These are phyloP conservation scores for Gaertneriomyces semiglobifer DNA, from an alignment of 192 early-diverging fungal species.

Conservation along the genomic window DNA sequence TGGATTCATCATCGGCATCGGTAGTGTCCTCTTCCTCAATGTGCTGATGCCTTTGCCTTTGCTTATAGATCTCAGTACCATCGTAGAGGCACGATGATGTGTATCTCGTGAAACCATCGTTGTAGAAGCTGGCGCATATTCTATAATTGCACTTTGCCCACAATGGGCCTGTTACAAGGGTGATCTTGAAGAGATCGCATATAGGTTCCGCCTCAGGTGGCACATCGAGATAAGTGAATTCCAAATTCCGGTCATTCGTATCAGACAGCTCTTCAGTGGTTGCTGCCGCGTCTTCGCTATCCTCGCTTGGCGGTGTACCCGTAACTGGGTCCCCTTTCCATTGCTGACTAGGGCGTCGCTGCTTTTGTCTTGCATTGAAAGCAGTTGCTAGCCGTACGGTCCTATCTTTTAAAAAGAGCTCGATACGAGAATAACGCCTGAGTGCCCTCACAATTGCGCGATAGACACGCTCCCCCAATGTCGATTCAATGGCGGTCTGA, in stretches of 20 bases:
- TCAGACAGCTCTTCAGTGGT: not conserved
- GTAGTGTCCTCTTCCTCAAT: conserved; percentile 15
- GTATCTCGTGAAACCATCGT: too few relatives aligned
- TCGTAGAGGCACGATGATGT: not conserved
- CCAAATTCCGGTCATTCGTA: not conserved
- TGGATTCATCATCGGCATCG: conserved; percentile 22
- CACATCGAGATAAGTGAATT: not conserved
- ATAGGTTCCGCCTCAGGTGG: conserved; percentile 10
- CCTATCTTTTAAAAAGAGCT: not conserved
- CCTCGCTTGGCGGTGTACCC: not conserved
- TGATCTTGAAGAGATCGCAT: conserved; percentile 9
- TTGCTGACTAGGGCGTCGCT: not conserved
- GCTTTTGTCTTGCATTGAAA: not conserved
- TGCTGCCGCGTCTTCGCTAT: not conserved
- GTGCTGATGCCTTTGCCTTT: not conserved
- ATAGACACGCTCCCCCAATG: conserved; percentile 19
- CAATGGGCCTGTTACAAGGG: too few relatives aligned
- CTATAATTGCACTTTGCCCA: too few relatives aligned
- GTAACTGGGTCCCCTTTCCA: not conserved
- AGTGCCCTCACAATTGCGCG: conserved; percentile 23
- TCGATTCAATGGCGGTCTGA: too few relatives aligned
- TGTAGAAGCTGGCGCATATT: too few relatives aligned
- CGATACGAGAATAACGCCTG: conserved; percentile 21
- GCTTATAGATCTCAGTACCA: not conserved
- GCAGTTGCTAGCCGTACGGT: not conserved